These are phyloP conservation scores for Aspergillus carlsbadensis DNA, from an alignment of 495 filamentous ascomycete genomes.

Conservation along the genomic window DNA sequence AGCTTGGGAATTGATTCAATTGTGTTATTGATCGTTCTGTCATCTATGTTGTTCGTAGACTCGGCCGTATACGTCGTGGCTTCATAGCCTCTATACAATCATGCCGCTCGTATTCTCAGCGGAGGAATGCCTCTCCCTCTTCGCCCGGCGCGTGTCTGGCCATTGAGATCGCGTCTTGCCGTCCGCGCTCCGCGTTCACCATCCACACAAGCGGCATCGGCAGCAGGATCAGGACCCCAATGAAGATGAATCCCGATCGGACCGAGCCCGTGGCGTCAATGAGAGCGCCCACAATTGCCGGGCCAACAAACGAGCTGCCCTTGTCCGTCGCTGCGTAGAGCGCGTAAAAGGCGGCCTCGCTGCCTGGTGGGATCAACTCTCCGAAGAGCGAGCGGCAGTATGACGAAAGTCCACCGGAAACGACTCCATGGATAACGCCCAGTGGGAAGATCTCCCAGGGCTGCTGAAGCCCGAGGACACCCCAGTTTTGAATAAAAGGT, in stretches of 20 bases:
- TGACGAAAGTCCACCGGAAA: slow-evolving; percentile 76
- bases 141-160: slow-evolving; percentile 53
- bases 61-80: background rate
- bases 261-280: slow-evolving; percentile 81
- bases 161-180: slow-evolving; percentile 64
- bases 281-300: slow-evolving; percentile 81
- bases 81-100: background rate
- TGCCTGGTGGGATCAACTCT: slow-evolving; percentile 83
- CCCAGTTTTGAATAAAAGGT: slow-evolving; percentile 67
- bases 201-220: slow-evolving; percentile 76
- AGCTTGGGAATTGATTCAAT: no score
- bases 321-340: slow-evolving; percentile 94
- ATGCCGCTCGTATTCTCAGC: background rate
- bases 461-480: slow-evolving; percentile 77
- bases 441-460: slow-evolving; percentile 92
- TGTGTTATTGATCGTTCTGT: no score
- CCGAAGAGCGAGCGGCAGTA: slow-evolving; percentile 87
- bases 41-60: no score
- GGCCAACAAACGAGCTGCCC: slow-evolving; percentile 83
- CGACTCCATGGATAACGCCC: slow-evolving; percentile 79
- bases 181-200: slow-evolving; percentile 79
- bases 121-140: slow-evolving; percentile 36
- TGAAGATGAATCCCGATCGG: slow-evolving; percentile 83
- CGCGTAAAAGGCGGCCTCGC: slow-evolving; percentile 88
- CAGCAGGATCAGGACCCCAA: slow-evolving; percentile 71